Evolutionary conservation across 805 yeast genomes (phyloP).

Genomic region (Kazachstania psychrophila): DNA sequence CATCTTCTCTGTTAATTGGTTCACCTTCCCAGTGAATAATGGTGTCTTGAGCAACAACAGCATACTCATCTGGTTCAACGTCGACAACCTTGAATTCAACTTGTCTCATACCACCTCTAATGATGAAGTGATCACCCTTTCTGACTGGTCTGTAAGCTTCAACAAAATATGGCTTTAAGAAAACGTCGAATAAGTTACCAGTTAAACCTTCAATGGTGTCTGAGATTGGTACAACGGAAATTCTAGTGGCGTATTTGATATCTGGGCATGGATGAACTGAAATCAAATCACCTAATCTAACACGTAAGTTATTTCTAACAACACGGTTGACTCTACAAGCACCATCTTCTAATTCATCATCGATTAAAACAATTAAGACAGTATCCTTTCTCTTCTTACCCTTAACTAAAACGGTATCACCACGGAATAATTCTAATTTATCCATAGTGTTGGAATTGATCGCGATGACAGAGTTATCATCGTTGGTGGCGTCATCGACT

Average conservation of each 20-base stretch:
- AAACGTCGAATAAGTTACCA: conserved; percentile 92
- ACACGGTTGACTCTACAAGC: conserved; percentile 90
- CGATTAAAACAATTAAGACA: conserved; percentile 88
- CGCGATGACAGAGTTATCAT: conserved; percentile 93
- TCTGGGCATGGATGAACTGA: conserved; percentile 94
- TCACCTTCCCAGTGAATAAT: conserved; percentile 98
- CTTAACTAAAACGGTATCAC: conserved; percentile 93
- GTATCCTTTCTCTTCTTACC: conserved; percentile 98
- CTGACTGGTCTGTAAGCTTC: conserved; percentile 98
- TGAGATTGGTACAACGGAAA: conserved; percentile 91
- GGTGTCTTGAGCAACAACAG: conserved; percentile 97
- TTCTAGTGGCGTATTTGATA: conserved; percentile 91
- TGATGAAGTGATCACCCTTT: conserved; percentile 92
- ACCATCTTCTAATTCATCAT: conserved; percentile 95
- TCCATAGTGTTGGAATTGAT: conserved; percentile 96
- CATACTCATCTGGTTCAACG: conserved; percentile 94
- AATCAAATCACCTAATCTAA: conserved; percentile 87
- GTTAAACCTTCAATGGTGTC: conserved; percentile 97
- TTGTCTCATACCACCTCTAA: conserved; percentile 98
- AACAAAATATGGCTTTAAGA: conserved; percentile 93
- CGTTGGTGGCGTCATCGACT: conserved; percentile 95
- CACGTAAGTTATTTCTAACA: conserved; percentile 89
- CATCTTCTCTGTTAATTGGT: conserved; percentile 59
- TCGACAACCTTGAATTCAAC: conserved; percentile 98
- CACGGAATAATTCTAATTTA: conserved; percentile 85